phyloP scores from a whole-genome alignment of 345 rosid genomes.

The Hypericum androsaemum region DNA sequence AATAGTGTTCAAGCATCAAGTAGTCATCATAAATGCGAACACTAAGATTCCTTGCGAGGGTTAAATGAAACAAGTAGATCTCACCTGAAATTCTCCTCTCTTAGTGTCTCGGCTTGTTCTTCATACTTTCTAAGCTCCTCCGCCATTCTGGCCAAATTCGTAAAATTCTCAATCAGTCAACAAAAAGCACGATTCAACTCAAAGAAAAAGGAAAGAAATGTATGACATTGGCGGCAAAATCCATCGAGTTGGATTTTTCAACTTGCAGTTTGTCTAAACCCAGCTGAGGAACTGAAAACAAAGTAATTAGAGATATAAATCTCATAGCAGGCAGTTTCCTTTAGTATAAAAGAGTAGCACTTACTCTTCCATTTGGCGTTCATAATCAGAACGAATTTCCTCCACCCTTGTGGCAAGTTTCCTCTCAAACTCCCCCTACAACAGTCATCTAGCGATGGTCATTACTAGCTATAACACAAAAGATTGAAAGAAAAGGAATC shows the following conservation, averaged over 20 bases:
- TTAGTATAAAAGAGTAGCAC: neutral
- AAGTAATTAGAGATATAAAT: too few species aligned
- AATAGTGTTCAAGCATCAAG: neutral
- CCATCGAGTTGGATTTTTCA: too few species aligned
- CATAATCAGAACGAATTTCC: constrained; percentile 19
- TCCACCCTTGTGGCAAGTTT: constrained; percentile 19
- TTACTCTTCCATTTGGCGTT: constrained; percentile 29
- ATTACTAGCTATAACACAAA: neutral
- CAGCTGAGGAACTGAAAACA: too few species aligned
- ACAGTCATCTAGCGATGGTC: neutral
- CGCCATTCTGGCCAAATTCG: constrained; percentile 16
- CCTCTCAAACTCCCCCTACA: constrained; percentile 19
- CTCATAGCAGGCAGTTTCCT: too few species aligned
- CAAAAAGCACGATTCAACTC: neutral
- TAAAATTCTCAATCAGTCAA: neutral
- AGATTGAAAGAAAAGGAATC: too few species aligned
- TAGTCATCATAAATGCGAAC: neutral
- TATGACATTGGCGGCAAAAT: too few species aligned
- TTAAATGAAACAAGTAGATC: neutral
- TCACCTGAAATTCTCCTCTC: constrained; percentile 20
- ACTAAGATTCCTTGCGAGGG: too few species aligned
- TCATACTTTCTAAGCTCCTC: constrained; percentile 22
- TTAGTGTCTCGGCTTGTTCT: constrained; percentile 25
- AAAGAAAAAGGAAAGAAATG: neutral
- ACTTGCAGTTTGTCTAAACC: too few species aligned